Conservation (phyloP, 2,329 filamentous ascomycete genomes). For the Calonectria henricotiae region DNA sequence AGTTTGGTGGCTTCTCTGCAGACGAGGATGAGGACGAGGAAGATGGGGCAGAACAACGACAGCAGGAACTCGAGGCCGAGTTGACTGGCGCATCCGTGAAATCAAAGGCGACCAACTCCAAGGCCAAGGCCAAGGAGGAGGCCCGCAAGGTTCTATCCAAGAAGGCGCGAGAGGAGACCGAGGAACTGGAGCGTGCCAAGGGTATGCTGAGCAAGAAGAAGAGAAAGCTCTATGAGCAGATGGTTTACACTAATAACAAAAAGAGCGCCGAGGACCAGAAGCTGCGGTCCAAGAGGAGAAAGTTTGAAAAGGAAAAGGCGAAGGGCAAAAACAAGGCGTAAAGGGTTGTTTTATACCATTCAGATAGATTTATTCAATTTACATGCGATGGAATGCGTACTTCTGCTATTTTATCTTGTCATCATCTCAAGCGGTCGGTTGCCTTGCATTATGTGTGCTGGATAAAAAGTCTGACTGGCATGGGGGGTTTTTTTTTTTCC, state of each 20-base stretch:
- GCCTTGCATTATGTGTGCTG: not conserved
- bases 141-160: slow-evolving; percentile 79
- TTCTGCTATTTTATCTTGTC: slow-evolving; percentile 27
- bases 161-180: slow-evolving; percentile 82
- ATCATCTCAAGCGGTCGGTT: not conserved
- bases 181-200: slow-evolving; percentile 93
- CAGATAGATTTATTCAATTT: slow-evolving; percentile 50
- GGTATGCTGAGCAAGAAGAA: slow-evolving; percentile 99
- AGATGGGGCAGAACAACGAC: slow-evolving; percentile 81
- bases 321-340: slow-evolving; percentile 61
- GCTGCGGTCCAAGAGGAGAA: slow-evolving; percentile 91
- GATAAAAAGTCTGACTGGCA: not conserved
- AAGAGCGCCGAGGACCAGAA: slow-evolving; percentile 92
- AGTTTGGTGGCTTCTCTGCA: slow-evolving; percentile 67
- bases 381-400: slow-evolving; percentile 46
- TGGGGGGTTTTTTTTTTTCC: not conserved
- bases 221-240: slow-evolving; percentile 97
- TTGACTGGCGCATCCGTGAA: slow-evolving; percentile 79
- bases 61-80: slow-evolving; percentile 94
- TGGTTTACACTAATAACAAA: slow-evolving; percentile 95
- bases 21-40: slow-evolving; percentile 65
- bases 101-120: slow-evolving; percentile 65
- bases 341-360: slow-evolving; percentile 54
- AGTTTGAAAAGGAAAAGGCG: slow-evolving; percentile 79
- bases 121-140: slow-evolving; percentile 78